Evolutionary conservation across 345 rosid genomes (phyloP).

Genomic region (Bretschneidera sinensis): DNA sequence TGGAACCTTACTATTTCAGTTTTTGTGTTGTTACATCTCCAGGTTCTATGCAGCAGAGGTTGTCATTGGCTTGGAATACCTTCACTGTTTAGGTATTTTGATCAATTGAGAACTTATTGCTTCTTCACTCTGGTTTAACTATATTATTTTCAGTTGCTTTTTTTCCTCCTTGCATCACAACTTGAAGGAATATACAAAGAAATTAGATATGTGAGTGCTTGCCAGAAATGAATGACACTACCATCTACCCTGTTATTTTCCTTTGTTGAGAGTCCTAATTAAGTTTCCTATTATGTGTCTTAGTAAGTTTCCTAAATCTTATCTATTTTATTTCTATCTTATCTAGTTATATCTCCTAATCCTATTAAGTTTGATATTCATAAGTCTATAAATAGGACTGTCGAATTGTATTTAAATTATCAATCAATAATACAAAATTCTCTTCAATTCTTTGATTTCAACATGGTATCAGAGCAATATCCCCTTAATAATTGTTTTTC

Average conservation of each 20-base stretch:
- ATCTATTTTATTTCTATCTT: no score
- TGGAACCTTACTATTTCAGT: background rate
- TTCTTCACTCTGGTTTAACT: slow-evolving; percentile 5
- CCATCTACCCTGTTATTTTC: background rate
- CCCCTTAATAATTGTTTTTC: no score
- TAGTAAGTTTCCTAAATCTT: no score
- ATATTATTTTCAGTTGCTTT: background rate
- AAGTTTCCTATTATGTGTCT: no score
- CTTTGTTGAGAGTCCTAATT: no score
- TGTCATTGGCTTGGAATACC: slow-evolving; percentile 80
- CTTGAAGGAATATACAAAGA: background rate
- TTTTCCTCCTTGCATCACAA: background rate
- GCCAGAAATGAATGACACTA: background rate
- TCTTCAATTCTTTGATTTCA: no score
- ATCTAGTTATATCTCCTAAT: no score
- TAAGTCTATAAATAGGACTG: no score
- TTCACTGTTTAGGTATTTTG: slow-evolving; percentile 85
- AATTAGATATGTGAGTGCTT: background rate
- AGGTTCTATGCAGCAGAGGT: slow-evolving; percentile 98
- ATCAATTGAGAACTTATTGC: slow-evolving; percentile 1
- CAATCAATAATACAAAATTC: no score
- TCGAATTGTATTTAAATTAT: no score
- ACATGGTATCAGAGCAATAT: no score
- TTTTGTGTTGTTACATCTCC: slow-evolving; percentile 18
- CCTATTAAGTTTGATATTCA: no score